These are phyloP conservation scores for Clonostachys byssicola DNA, from an alignment of 2,329 filamentous ascomycete genomes.

Conservation along the genomic window DNA sequence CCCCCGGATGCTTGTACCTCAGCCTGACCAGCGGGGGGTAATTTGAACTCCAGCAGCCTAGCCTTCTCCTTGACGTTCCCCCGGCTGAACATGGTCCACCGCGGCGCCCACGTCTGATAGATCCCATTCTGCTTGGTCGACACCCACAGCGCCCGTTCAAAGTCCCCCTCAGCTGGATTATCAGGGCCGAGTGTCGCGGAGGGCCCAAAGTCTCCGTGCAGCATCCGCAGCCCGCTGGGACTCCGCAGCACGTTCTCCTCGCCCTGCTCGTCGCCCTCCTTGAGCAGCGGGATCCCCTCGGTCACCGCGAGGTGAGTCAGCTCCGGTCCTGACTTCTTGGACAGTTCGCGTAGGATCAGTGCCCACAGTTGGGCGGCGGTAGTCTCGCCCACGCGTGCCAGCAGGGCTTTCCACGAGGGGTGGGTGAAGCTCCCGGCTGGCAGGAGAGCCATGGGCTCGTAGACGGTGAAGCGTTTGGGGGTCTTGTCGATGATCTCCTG, in stretches of 20 bases:
- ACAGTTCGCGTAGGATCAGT: slow-evolving; percentile 41
- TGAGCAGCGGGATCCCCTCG: slow-evolving; percentile 52
- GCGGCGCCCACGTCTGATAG: slow-evolving; percentile 78
- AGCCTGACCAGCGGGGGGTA: background rate
- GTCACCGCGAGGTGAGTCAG: slow-evolving; percentile 58
- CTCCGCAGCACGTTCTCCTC: slow-evolving; percentile 68
- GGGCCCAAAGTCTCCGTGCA: slow-evolving; percentile 73
- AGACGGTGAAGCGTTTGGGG: slow-evolving; percentile 56
- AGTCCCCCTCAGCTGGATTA: slow-evolving; percentile 37
- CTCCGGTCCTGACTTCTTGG: slow-evolving; percentile 21
- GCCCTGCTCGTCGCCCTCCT: slow-evolving; percentile 14
- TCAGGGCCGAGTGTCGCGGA: background rate
- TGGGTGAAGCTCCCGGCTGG: slow-evolving; percentile 52
- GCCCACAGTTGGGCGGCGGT: slow-evolving; percentile 37
- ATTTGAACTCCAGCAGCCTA: slow-evolving; percentile 57
- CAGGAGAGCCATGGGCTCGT: slow-evolving; percentile 57
- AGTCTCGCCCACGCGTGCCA: slow-evolving; percentile 12
- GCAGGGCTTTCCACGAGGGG: slow-evolving; percentile 29
- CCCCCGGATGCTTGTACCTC: slow-evolving; percentile 6
- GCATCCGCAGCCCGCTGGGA: slow-evolving; percentile 63
- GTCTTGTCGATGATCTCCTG: slow-evolving; percentile 29
- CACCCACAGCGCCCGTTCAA: slow-evolving; percentile 72
- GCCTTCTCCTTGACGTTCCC: slow-evolving; percentile 90
- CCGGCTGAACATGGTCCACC: slow-evolving; percentile 91
- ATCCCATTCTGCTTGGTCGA: slow-evolving; percentile 75